Base-by-base conservation (phyloP, 306 rosid species). In the Cucurbita argyrosperma region DNA sequence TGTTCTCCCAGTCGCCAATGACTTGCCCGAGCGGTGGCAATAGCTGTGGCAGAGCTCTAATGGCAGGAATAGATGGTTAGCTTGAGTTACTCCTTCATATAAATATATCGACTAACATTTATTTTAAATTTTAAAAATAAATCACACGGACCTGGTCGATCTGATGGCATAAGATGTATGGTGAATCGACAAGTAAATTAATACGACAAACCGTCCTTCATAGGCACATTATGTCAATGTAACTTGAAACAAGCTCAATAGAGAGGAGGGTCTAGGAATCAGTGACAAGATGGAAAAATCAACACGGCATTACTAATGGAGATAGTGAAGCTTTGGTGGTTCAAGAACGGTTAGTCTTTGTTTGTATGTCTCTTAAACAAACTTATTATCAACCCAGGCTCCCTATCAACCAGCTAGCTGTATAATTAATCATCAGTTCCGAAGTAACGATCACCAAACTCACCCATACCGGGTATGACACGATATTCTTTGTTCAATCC, bases 371-470 rank as follows among this genome's bases (percentile, higher is more conserved):
- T 47, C 16, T 1, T 30, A 30, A 30, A 30, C 35, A 30, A 30
- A 30, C 35, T 30, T 30, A 30, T 30, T 30, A 30, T 30, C 35
- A 30, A 30, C 35, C 35, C 35, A 30, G 35, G 35, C 35, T 30
- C 35, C 73, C 26, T 68, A 46, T 23, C 72, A 67, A 45, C 55
- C 55, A 43, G 72, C 54, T 19, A 66, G 2, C 38, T 21, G 39
- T 8, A 52, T 35, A 45, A 80, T 72, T 80, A 83, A 62, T 85
- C 87, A 7, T 93, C 98, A 0, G 98, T 93, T 18, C 98, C 98
- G 23, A 93, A 93, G 79, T 93, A 93, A 51, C 97, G 96, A 80
- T 90, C 98, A 2, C 98, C 98, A 64, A 94, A 94, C 81, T 94
- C 97, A 1, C 97, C 98, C 85, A 94, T 6, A 54, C 97, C 97